Percentiles rank a stretch among this genome's conserved stretches.
Evolutionary conservation across 1,139 yeast genomes (phyloP).

Genomic region (Geotrichum restrictum): DNA sequence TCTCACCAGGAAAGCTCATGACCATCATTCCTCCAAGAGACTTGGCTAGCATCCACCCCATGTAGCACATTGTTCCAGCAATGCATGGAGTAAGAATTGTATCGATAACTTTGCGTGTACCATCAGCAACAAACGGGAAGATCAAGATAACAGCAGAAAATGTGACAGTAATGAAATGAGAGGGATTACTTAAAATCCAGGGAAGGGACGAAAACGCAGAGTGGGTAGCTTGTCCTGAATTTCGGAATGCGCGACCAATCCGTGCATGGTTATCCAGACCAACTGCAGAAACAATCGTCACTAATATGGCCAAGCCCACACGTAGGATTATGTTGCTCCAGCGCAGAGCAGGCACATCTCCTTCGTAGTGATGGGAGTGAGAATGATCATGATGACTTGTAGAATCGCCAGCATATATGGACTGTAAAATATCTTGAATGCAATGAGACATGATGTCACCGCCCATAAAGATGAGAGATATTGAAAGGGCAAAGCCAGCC

Average conservation of each 20-base stretch:
- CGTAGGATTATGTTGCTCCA: slow-evolving; percentile 31
- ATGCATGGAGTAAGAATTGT: slow-evolving; percentile 39
- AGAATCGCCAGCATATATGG: slow-evolving; percentile 44
- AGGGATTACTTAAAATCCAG: slow-evolving; percentile 49
- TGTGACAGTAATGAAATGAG: slow-evolving; percentile 57
- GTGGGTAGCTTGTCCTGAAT: slow-evolving; percentile 20
- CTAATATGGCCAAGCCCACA: slow-evolving; percentile 36
- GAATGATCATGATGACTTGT: slow-evolving; percentile 44
- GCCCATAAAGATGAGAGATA: slow-evolving; percentile 85
- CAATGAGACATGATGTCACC: slow-evolving; percentile 82
- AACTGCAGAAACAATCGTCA: slow-evolving; percentile 38
- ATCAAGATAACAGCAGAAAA: slow-evolving; percentile 45
- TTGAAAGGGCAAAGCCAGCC: slow-evolving; percentile 80
- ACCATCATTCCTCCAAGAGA: slow-evolving; percentile 44
- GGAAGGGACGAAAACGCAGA: slow-evolving; percentile 28
- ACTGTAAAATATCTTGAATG: slow-evolving; percentile 64
- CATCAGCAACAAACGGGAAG: slow-evolving; percentile 33
- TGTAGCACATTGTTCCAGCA: slow-evolving; percentile 41
- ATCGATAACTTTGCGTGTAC: slow-evolving; percentile 28
- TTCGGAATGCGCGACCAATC: slow-evolving; percentile 32
- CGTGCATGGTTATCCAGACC: slow-evolving; percentile 37
- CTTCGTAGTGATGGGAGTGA: slow-evolving; percentile 49
- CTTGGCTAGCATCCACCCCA: slow-evolving; percentile 44
- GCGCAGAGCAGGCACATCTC: slow-evolving; percentile 21
- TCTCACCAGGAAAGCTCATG: slow-evolving; percentile 44